Base-by-base conservation (phyloP, 2,329 filamentous ascomycete genomes). In the Bipolaris cookei region DNA sequence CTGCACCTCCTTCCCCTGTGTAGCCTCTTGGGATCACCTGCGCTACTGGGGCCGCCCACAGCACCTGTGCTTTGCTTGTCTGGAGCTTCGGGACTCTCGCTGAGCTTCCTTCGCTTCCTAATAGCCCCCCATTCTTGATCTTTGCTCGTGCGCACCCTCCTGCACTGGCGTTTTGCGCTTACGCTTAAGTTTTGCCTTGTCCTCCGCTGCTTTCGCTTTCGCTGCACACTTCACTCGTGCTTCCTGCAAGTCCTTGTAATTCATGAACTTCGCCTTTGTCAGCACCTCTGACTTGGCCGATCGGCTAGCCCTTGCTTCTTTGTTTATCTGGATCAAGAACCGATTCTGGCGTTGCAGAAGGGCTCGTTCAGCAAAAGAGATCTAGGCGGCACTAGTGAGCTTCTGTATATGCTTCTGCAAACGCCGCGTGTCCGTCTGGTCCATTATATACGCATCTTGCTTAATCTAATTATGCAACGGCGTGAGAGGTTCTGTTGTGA, bases 401-500 rank as follows among this genome's bases (percentile, higher is more conserved):
- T 37, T 37, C 14, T 37, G 34, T 37, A 37, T 37, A 16, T 37
- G 14, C 34, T 16, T 37, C 14, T 37, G 34, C 14, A 37, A n/a
- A n/a, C 34, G 34, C 34, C 16, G 34, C 7, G 11, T 2, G 34
- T 37, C 14, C 3, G 14, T 37, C 34, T 37, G 13, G 3, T 69
- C 49, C 56, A 54, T 28, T 35, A 57, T 58, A 67, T 23, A 30
- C 16, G 43, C 34, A 20, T 67, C 64, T 34, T 62, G 51, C 47
- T 68, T 54, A 14, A 63, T 61, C 18, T 57, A 35, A 39, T 62
- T 51, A n/a, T 59, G 58, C 44, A 70, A 49, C 48, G 55, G 64
- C 32, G 47, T 48, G 16, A 69, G 45, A 30, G 32, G 64, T 38
- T 64, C 65, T 51, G 44, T 21, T 37, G 34, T 37, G 13, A 37